Evolutionary conservation across 1,284 basidiomycete species (phyloP).

Genomic region (Sphagnurus paluster): DNA sequence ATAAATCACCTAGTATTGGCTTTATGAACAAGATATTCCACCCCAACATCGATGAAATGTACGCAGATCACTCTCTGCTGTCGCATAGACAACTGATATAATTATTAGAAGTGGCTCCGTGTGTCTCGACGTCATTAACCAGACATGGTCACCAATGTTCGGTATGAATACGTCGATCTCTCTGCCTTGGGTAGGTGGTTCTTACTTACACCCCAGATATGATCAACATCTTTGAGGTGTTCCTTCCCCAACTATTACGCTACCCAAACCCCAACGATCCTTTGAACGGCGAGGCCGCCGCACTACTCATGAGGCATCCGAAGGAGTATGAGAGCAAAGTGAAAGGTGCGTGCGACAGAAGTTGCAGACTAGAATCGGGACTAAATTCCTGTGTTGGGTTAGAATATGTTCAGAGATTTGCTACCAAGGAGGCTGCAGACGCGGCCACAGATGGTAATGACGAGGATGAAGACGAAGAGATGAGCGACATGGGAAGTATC

Average conservation of each 20-base stretch:
- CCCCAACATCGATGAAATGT: constrained; percentile 97
- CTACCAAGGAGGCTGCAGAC: constrained; percentile 79
- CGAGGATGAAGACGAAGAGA: constrained; percentile 82
- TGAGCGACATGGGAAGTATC: constrained; percentile 91
- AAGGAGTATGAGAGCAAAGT: constrained; percentile 94
- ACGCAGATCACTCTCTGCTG: constrained; percentile 28
- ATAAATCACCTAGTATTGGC: constrained; percentile 98
- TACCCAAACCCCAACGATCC: constrained; percentile 99
- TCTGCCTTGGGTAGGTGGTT: neutral
- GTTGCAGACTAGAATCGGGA: neutral
- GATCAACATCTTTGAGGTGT: constrained; percentile 99
- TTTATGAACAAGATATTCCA: constrained; percentile 99
- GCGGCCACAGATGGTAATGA: constrained; percentile 58
- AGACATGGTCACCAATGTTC: constrained; percentile 99
- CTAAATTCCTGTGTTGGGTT: constrained; percentile 2
- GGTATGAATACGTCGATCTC: constrained; percentile 48
- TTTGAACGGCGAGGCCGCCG: constrained; percentile 96
- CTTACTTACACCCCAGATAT: constrained; percentile 63
- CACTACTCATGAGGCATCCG: constrained; percentile 94
- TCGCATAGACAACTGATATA: constrained; percentile 11
- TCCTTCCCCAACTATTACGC: constrained; percentile 93
- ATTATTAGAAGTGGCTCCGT: constrained; percentile 84
- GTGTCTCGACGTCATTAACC: constrained; percentile 96
- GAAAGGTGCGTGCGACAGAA: constrained; percentile 57
- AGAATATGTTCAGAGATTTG: constrained; percentile 88